Base-by-base conservation (phyloP, 2,329 filamentous ascomycete genomes). In the Proliferodiscus dingleyae region DNA sequence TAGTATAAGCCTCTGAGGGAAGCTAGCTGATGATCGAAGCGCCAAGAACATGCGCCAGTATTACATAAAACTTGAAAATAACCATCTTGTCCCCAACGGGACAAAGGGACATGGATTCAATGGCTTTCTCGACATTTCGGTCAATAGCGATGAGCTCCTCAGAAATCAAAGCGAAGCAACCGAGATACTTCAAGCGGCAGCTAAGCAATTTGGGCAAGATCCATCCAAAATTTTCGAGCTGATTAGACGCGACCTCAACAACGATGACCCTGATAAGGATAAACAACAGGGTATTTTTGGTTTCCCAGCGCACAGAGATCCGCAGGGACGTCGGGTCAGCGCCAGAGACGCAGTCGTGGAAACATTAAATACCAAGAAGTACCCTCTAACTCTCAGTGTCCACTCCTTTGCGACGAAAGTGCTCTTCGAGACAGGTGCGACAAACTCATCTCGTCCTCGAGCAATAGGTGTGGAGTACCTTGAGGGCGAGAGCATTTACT, bases 401-500 rank as follows among this genome's bases (percentile, higher is more conserved):
- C 46, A 52, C 32, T 49, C 52, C 3, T 43, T 71, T 15, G 68
- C 68, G 2, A 71, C 67, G 7, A 68, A 69, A 49, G 51, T 71
- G 42, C 55, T 61, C 41, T 70, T 71, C 54, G 60, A 66, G 22
- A 29, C 33, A 41, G n/a, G n/a, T n/a, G n/a, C n/a, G n/a, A 22
- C 19, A 33, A 58, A 55, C 37, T 50, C 45, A 56, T 43, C 44
- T 34, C 46, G 49, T 18, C 52, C 52, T 18, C 58, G 61, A 47
- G 66, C 68, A 5, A 62, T 63, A 2, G 71, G 70, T 3, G 63
- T 72, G 7, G 64, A 73, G 40, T 72, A 65, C 41, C 52, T 71
- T 2, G 52, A 63, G 10, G 70, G 69, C 0, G 59, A 70, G 43
- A 65, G 63, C 19, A 41, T 74, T 2, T 73, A 73, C 52, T 62